Evolutionary conservation across 129 eudicot species (phyloP).

Genomic region (Artemisia tridentata): DNA sequence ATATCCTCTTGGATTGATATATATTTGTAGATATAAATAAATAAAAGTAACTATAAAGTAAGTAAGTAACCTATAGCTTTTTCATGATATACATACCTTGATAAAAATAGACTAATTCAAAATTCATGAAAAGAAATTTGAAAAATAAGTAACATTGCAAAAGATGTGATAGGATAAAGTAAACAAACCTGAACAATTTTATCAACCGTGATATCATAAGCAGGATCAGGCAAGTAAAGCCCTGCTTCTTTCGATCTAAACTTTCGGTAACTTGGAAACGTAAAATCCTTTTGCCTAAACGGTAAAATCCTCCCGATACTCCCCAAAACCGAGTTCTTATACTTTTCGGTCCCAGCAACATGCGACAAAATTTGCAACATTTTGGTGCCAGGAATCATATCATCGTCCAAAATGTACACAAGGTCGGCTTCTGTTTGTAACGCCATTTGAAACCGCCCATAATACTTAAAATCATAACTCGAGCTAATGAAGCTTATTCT

Average conservation of each 20-base stretch:
- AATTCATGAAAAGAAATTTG: background rate
- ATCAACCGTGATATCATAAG: constrained; percentile 80
- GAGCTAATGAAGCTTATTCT: constrained; percentile 86
- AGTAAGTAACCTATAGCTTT: no score
- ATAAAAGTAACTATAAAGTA: background rate
- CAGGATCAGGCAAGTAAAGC: constrained; percentile 95
- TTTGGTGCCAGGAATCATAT: constrained; percentile 90
- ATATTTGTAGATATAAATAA: background rate
- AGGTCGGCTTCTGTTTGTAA: constrained; percentile 86
- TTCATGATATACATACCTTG: no score
- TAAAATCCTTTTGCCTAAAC: constrained; percentile 81
- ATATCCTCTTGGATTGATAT: background rate
- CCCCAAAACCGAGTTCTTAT: constrained; percentile 85
- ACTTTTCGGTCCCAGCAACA: constrained; percentile 90
- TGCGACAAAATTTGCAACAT: constrained; percentile 86
- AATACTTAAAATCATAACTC: constrained; percentile 87
- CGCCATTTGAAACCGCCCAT: constrained; percentile 94
- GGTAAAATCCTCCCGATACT: constrained; percentile 96
- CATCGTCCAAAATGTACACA: constrained; percentile 86
- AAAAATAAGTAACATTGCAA: background rate
- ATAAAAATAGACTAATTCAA: background rate
- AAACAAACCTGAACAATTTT: constrained; percentile 84
- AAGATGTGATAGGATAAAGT: constrained; percentile 22
- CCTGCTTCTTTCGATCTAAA: constrained; percentile 94
- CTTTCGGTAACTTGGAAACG: constrained; percentile 93